Evolutionary conservation across 176 grass and related monocot species (phyloP).

Genomic region (Eremochloa ophiuroides): DNA sequence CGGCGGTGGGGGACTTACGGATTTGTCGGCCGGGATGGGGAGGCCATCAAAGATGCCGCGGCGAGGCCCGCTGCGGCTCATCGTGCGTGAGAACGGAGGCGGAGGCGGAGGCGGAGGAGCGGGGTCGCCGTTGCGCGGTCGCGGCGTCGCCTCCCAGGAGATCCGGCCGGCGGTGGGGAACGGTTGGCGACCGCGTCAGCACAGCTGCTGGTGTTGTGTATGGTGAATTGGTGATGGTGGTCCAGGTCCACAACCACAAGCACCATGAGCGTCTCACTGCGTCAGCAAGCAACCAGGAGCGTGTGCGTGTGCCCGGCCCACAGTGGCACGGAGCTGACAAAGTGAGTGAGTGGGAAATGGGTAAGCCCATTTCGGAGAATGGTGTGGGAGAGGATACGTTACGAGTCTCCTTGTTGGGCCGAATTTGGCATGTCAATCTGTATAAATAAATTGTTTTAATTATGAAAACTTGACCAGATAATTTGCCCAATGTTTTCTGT

Average conservation of each 20-base stretch:
- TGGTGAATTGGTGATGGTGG: not conserved
- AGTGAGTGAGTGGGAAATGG: too few relatives aligned
- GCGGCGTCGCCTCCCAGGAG: not conserved
- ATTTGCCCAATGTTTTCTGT: too few relatives aligned
- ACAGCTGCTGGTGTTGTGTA: not conserved
- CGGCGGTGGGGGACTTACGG: constrained; percentile 31
- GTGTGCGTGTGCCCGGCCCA: not conserved
- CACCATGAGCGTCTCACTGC: not conserved
- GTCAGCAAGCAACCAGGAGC: not conserved
- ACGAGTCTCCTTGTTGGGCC: too few relatives aligned
- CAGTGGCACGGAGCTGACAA: not conserved
- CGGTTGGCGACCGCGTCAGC: not conserved
- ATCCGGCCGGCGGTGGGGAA: not conserved
- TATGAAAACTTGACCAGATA: too few relatives aligned
- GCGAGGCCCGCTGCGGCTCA: constrained; percentile 56
- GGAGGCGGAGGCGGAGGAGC: not conserved
- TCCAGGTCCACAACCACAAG: not conserved
- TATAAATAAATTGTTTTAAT: too few relatives aligned
- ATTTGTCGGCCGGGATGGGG: constrained; percentile 85
- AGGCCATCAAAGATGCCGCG: constrained; percentile 85
- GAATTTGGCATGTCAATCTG: too few relatives aligned
- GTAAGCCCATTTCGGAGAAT: too few relatives aligned
- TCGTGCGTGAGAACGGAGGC: constrained; percentile 3
- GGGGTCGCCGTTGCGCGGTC: not conserved
- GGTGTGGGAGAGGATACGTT: too few relatives aligned